Evolutionary conservation across 176 grass and related monocot genomes (phyloP), one percentile per base, ranked within the genome.

Genomic region (Bonia amplexicaulis): DNA sequence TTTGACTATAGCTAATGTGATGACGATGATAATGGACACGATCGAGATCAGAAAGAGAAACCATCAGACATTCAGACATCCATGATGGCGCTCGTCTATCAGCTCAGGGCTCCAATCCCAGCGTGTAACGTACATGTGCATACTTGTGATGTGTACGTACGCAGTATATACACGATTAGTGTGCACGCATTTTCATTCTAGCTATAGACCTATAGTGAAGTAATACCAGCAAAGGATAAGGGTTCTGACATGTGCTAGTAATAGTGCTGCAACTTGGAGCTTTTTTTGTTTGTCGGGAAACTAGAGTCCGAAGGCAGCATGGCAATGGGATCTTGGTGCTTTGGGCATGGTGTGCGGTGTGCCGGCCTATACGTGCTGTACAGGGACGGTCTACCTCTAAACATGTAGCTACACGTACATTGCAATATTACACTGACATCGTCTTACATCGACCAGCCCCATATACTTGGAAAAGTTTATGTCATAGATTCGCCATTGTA

Each of bases 61-160:
- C 31, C 79, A 54, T n/a, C 73, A 52, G 5, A 48, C 46, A 48
- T 48, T 48, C 47, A 48, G 47, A 52, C 59, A 12, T 58, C 19
- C 79, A 86, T 85, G 48, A 68, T 69, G 77, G 71, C 70, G 62
- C 48, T 42, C 72, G 64, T 62, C 71, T 59, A 35, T 33, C 44
- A 27, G 49, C 9, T 66, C 27, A 29, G 27, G 49, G 61, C 47
- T 42, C 67, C 57, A 12, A 48, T 42, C 40, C 76, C 82, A 52
- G 37, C 77, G 40, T 25, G 52, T 13, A 47, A 13, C 31, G 31
- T 33, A 33, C 55, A 37, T 69, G 26, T 59, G 22, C 57, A 23
- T 23, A 11, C 3, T 59, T 59, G 9, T 25, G 10, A 59, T 12
- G 22, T 11, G 10, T 45, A 31, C n/a, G n/a, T 44, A 31, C n/a